Conservation (phyloP, 139 green algal genomes). For the Klebsormidium nitens region DNA sequence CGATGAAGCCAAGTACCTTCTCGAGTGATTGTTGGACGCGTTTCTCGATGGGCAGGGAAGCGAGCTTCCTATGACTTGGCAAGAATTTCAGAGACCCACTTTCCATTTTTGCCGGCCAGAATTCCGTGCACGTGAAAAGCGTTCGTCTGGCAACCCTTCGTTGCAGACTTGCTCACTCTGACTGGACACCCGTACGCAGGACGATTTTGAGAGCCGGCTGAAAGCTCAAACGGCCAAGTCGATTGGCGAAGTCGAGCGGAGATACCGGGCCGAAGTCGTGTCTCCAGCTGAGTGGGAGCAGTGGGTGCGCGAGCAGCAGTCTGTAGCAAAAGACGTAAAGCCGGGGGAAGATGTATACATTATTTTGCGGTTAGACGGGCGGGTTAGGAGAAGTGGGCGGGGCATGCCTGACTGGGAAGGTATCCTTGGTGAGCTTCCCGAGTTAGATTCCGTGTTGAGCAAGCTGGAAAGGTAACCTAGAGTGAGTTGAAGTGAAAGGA, state of each 20-base stretch:
- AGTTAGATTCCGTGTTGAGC: conserved; percentile 47
- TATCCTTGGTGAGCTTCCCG: conserved; percentile 73
- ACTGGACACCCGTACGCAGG: too few species aligned
- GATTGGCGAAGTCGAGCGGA: conserved; percentile 61
- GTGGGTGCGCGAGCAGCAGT: conserved; percentile 49
- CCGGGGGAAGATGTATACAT: conserved; percentile 37
- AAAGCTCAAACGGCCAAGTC: conserved; percentile 1
- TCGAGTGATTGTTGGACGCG: too few species aligned
- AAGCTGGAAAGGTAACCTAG: conserved; percentile 42
- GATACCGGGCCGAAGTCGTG: conserved; percentile 49
- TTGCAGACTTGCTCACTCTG: too few species aligned
- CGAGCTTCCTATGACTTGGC: too few species aligned
- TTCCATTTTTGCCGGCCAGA: too few species aligned
- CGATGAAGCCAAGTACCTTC: too few species aligned
- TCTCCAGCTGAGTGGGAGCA: conserved; percentile 27
- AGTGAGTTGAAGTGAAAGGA: too few species aligned
- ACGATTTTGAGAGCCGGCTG: conserved; percentile 19
- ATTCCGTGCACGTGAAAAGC: too few species aligned
- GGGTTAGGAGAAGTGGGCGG: neutral
- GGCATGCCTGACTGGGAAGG: conserved; percentile 69
- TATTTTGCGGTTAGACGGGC: conserved; percentile 84
- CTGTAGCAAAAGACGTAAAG: neutral
- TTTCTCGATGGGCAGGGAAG: too few species aligned
- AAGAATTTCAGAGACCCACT: too few species aligned
- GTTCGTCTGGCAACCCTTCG: too few species aligned